These are phyloP conservation scores for Myochromella boudieri DNA, from an alignment of 768 basidiomycete species.

Conservation along the genomic window DNA sequence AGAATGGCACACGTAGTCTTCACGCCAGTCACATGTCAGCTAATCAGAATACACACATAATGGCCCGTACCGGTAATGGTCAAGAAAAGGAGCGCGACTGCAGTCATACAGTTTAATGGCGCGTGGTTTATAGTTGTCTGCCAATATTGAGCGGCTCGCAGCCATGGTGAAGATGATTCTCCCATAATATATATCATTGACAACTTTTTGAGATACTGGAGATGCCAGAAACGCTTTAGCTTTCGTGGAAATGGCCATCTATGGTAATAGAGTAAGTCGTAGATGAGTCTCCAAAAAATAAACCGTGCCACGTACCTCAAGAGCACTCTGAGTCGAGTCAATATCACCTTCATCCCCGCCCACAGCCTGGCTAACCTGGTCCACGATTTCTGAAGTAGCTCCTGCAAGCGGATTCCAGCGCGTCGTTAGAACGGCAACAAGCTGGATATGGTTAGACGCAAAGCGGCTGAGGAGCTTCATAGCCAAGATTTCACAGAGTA, in stretches of 20 bases:
- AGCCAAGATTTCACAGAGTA: constrained; percentile 84
- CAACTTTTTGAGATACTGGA: constrained; percentile 81
- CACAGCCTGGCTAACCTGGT: constrained; percentile 59
- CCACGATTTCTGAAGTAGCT: constrained; percentile 62
- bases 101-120: constrained; percentile 74
- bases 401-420: constrained; percentile 86
- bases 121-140: constrained; percentile 86
- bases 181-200: constrained; percentile 87
- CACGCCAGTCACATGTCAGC: too few species aligned
- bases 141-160: constrained; percentile 71
- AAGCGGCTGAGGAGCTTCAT: constrained; percentile 82
- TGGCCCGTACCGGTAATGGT: constrained; percentile 70
- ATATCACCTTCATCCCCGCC: constrained; percentile 61
- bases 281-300: not conserved
- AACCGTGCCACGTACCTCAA: constrained; percentile 64
- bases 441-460: constrained; percentile 71
- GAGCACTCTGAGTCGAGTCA: constrained; percentile 74
- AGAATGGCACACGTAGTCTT: constrained; percentile 81
- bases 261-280: not conserved
- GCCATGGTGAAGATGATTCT: constrained; percentile 65
- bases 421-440: constrained; percentile 76
- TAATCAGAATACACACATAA: too few species aligned
- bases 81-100: constrained; percentile 66
- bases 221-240: constrained; percentile 84
- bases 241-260: constrained; percentile 89